phyloP scores from a whole-genome alignment of 148 eudicot genomes.

The Suaeda aralocaspica region DNA sequence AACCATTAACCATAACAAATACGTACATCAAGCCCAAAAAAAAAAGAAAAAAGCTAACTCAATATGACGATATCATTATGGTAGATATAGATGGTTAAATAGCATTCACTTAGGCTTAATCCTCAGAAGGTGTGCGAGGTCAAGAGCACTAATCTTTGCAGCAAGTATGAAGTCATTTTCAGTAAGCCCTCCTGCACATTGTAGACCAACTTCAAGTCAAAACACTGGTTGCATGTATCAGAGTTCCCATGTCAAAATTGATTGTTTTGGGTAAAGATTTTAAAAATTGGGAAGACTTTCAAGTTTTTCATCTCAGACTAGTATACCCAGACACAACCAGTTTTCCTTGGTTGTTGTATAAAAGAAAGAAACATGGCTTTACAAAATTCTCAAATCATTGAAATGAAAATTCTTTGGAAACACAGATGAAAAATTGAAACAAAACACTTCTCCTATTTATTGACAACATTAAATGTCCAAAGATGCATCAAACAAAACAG shows the following conservation, averaged over 20 bases:
- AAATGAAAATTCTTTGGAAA: too few species aligned
- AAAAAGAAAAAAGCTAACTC: too few species aligned
- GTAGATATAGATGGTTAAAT: neutral
- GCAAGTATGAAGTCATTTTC: constrained; percentile 98
- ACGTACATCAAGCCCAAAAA: too few species aligned
- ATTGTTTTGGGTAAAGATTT: too few species aligned
- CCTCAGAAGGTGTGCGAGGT: constrained; percentile 62
- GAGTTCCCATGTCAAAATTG: neutral
- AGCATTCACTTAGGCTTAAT: constrained; percentile 29
- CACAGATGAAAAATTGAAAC: neutral
- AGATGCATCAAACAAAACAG: neutral
- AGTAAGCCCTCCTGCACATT: constrained; percentile 81
- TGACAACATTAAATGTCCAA: too few species aligned
- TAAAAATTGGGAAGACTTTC: too few species aligned
- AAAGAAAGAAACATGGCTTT: neutral
- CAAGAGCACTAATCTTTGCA: constrained; percentile 64
- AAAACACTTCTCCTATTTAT: too few species aligned
- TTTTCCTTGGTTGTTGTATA: too few species aligned
- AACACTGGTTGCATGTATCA: neutral
- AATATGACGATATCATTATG: too few species aligned
- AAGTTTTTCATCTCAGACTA: neutral
- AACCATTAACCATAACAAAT: too few species aligned
- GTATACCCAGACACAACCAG: neutral
- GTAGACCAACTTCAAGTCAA: neutral
- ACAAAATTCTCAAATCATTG: neutral